Percentiles rank a stretch among this genome's conserved stretches.
phyloP scores from a whole-genome alignment of 768 basidiomycete species.

The Infundibulicybe gibba region DNA sequence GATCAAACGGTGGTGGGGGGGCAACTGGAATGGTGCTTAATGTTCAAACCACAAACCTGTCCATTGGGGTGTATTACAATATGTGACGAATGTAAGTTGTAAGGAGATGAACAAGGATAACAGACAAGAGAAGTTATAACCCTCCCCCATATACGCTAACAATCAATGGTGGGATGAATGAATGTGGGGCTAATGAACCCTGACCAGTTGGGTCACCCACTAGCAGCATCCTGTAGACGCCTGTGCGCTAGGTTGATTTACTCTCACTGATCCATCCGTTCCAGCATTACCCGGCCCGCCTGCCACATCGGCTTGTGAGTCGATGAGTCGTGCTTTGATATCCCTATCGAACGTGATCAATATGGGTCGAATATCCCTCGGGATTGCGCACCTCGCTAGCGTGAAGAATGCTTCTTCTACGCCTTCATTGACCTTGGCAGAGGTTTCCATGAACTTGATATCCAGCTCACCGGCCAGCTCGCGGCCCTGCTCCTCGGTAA shows the following conservation, averaged over 20 bases:
- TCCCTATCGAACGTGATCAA: conserved; percentile 49
- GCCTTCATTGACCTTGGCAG: conserved; percentile 94
- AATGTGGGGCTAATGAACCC: neutral
- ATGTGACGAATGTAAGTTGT: conserved; percentile 14
- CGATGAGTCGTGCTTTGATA: conserved; percentile 96
- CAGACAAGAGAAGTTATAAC: conserved; percentile 3
- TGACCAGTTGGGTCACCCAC: conserved; percentile 16
- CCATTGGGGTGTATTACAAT: conserved; percentile 17
- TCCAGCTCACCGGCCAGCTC: conserved; percentile 91
- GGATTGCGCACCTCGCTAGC: conserved; percentile 73
- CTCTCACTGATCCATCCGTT: conserved; percentile 59
- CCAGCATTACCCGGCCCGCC: conserved; percentile 33
- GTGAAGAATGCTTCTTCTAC: conserved; percentile 99
- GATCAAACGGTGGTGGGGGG: conserved; percentile 87
- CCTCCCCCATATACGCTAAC: too few relatives aligned
- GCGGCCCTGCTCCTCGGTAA: conserved; percentile 88
- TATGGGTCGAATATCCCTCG: neutral
- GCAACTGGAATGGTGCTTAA: conserved; percentile 69
- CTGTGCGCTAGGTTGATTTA: conserved; percentile 55
- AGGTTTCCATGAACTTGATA: conserved; percentile 97
- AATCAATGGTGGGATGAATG: neutral
- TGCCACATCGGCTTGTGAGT: conserved; percentile 74
- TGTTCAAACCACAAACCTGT: conserved; percentile 10
- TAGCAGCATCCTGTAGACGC: conserved; percentile 51
- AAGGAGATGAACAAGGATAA: conserved; percentile 12